A percentile compares a stretch with the other conserved stretches of the same genome.
Evolutionary conservation across 2,329 filamentous ascomycete genomes (phyloP).

Genomic region (Cladophialophora chaetospira): DNA sequence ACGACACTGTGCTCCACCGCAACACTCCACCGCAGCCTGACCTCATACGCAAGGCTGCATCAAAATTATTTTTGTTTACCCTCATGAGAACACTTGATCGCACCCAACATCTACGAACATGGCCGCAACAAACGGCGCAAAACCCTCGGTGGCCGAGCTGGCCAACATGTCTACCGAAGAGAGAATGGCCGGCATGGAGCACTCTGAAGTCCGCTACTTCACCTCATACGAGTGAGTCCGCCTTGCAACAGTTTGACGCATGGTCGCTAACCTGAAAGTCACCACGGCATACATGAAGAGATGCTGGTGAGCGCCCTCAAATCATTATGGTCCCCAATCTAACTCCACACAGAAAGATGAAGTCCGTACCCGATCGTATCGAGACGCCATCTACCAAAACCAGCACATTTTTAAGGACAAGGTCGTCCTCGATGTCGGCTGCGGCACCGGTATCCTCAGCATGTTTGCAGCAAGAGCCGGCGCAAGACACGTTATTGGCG

Average conservation of each 20-base stretch:
- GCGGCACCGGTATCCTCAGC: slow-evolving; percentile 95
- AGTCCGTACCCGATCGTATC: slow-evolving; percentile 93
- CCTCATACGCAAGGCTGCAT: no score
- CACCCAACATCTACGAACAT: background rate
- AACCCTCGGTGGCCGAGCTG: slow-evolving; percentile 31
- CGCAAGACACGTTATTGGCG: slow-evolving; percentile 97
- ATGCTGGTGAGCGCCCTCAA: slow-evolving; percentile 34
- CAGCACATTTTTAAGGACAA: slow-evolving; percentile 90
- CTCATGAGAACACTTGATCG: background rate
- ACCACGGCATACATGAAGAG: slow-evolving; percentile 70
- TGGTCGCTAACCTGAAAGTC: slow-evolving; percentile 67
- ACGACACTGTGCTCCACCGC: no score
- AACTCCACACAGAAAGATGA: slow-evolving; percentile 63
- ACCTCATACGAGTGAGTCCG: slow-evolving; percentile 50
- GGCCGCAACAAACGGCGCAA: slow-evolving; percentile 27
- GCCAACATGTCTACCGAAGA: slow-evolving; percentile 44
- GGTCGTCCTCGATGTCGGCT: slow-evolving; percentile 94
- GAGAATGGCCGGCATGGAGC: slow-evolving; percentile 66
- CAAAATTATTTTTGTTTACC: background rate
- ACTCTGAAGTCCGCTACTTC: slow-evolving; percentile 99
- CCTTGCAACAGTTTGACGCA: background rate
- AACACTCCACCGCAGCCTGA: no score
- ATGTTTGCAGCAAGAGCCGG: slow-evolving; percentile 98
- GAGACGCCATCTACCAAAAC: slow-evolving; percentile 97
- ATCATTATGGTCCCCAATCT: slow-evolving; percentile 10